Evolutionary conservation across 2,329 filamentous ascomycete genomes (phyloP).

Genomic region (Colletotrichum navitas): DNA sequence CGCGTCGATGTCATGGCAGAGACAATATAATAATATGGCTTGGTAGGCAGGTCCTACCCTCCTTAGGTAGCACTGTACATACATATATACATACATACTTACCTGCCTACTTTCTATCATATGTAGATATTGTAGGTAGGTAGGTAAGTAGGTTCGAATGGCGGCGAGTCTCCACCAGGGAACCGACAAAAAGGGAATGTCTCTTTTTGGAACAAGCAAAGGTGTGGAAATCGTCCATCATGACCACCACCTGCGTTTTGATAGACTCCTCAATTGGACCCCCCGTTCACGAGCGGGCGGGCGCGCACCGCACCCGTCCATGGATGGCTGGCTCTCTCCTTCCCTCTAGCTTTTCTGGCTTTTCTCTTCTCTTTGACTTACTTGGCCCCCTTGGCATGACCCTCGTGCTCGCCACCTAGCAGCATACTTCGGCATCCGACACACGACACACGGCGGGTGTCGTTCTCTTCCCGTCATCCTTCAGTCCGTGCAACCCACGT

Average conservation of each 20-base stretch:
- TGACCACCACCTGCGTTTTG: background rate
- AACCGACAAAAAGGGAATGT: background rate
- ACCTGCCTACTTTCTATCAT: no score
- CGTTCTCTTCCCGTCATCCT: background rate
- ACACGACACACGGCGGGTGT: background rate
- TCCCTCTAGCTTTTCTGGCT: background rate
- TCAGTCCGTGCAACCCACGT: background rate
- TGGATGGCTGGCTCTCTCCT: background rate
- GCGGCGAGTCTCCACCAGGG: background rate
- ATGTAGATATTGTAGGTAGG: background rate
- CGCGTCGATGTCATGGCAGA: background rate
- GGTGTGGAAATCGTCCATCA: constrained; percentile 2
- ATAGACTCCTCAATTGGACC: constrained; percentile 13
- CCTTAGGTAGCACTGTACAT: no score
- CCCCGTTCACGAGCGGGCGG: background rate
- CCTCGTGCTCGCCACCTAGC: background rate
- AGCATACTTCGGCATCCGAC: background rate
- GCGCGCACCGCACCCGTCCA: constrained; percentile 21
- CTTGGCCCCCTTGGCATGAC: background rate
- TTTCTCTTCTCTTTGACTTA: background rate
- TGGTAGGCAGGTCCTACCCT: no score
- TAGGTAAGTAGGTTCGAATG: background rate
- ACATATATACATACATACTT: background rate
- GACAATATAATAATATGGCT: background rate
- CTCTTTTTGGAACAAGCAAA: background rate